Conservation (phyloP, 2,329 filamentous ascomycete species). For the Dactylonectria estremocensis region DNA sequence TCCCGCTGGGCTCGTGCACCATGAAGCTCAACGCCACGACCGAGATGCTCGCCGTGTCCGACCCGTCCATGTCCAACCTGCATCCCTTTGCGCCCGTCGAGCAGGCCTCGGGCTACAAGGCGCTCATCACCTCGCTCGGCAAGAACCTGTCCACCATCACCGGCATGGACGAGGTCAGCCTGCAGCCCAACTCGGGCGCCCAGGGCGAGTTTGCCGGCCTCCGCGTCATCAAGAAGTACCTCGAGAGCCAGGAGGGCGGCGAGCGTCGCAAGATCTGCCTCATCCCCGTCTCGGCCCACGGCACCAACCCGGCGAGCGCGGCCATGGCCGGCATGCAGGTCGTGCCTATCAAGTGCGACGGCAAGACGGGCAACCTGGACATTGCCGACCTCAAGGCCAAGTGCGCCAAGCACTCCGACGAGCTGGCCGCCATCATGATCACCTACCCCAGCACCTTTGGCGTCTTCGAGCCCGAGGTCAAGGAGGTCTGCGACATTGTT, state of each 20-base stretch:
- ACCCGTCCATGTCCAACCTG: constrained; percentile 67
- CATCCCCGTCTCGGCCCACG: constrained; percentile 95
- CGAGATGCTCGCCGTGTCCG: constrained; percentile 85
- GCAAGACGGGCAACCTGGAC: constrained; percentile 89
- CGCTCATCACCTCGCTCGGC: constrained; percentile 80
- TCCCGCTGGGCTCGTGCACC: constrained; percentile 94
- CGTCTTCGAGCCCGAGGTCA: constrained; percentile 92
- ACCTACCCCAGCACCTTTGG: constrained; percentile 97
- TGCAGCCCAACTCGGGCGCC: constrained; percentile 96
- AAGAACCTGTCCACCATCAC: constrained; percentile 86
- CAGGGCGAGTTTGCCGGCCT: constrained; percentile 96
- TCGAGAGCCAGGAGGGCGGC: constrained; percentile 67
- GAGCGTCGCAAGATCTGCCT: constrained; percentile 90
- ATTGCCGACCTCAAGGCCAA: constrained; percentile 90
- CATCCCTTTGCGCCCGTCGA: constrained; percentile 84
- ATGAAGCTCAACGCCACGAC: constrained; percentile 98
- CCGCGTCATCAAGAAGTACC: constrained; percentile 88
- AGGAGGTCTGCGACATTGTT: constrained; percentile 87
- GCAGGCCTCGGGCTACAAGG: constrained; percentile 78
- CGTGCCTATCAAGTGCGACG: constrained; percentile 91
- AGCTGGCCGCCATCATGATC: constrained; percentile 94
- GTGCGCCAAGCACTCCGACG: constrained; percentile 87
- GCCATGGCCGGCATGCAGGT: constrained; percentile 98
- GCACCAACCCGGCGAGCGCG: constrained; percentile 95
- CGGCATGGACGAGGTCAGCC: constrained; percentile 87